These are phyloP conservation scores for Pyracantha coccinea DNA, from an alignment of 331 rosid species.

Conservation along the genomic window DNA sequence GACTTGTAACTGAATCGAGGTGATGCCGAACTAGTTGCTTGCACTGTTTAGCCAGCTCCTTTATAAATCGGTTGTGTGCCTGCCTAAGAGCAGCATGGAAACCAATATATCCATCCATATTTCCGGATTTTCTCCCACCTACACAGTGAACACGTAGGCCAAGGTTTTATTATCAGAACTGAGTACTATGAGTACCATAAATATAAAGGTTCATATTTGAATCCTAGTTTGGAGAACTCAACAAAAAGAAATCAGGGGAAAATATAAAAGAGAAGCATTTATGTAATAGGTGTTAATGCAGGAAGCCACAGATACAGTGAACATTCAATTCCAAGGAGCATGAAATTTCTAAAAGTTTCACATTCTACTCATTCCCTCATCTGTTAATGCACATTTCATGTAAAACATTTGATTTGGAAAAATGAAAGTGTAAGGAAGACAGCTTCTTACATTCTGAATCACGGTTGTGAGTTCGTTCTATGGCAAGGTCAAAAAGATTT, in stretches of 20 bases:
- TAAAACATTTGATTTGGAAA: conserved; percentile 1
- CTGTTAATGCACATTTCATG: background rate
- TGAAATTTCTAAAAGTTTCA: background rate
- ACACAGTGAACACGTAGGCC: conserved; percentile 6
- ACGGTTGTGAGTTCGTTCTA: conserved; percentile 49
- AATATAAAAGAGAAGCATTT: background rate
- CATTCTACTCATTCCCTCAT: background rate
- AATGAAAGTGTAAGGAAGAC: background rate
- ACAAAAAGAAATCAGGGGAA: background rate
- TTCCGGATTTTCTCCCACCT: conserved; percentile 59
- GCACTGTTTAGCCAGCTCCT: conserved; percentile 82
- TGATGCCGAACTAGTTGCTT: conserved; percentile 85
- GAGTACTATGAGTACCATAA: no score
- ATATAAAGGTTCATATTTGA: background rate
- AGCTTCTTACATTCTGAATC: conserved; percentile 54
- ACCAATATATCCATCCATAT: conserved; percentile 85
- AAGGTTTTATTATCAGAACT: no score
- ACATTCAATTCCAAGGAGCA: background rate
- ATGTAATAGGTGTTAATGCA: background rate
- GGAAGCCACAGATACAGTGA: background rate
- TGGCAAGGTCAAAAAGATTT: conserved; percentile 78
- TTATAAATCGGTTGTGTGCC: conserved; percentile 60
- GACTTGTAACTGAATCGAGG: conserved; percentile 73
- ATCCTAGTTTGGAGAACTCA: background rate
- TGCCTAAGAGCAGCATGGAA: conserved; percentile 85